Percentiles rank a stretch among this genome's conserved stretches.
These are phyloP conservation scores for Colletotrichum nymphaeae DNA, from an alignment of 2,329 filamentous ascomycete genomes.

Conservation along the genomic window DNA sequence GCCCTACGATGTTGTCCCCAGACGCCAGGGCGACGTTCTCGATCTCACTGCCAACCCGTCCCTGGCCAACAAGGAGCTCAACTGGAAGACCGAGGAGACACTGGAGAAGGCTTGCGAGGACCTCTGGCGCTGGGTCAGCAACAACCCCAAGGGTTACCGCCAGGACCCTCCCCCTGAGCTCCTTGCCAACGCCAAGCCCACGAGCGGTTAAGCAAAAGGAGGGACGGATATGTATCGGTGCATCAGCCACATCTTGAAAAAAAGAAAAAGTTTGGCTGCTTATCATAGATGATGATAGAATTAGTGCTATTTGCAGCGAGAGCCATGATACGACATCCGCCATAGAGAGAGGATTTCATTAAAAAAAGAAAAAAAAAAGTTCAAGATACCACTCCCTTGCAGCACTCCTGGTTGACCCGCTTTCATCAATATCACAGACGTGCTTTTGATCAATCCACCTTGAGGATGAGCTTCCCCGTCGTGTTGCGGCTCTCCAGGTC, in stretches of 20 bases:
- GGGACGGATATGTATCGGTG: neutral
- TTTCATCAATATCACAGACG: neutral
- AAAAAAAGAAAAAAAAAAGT: constrained; percentile 2
- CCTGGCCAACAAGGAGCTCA: constrained; percentile 87
- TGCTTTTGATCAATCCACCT: constrained; percentile 57
- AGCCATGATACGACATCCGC: constrained; percentile 24
- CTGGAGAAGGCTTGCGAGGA: constrained; percentile 95
- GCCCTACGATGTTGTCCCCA: constrained; percentile 85
- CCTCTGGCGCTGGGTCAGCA: constrained; percentile 96
- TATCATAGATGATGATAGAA: constrained; percentile 24
- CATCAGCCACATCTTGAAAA: neutral
- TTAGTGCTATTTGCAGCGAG: constrained; percentile 29
- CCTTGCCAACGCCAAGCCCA: constrained; percentile 69
- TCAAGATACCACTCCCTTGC: neutral
- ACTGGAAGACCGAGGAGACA: constrained; percentile 91
- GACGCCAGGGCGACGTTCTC: constrained; percentile 89
- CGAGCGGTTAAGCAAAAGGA: constrained; percentile 13
- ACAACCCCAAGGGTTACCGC: constrained; percentile 95
- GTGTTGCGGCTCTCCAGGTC: constrained; percentile 87
- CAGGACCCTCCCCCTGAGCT: constrained; percentile 90
- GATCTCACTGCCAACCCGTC: constrained; percentile 93
- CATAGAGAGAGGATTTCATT: constrained; percentile 17
- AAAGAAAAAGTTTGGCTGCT: neutral
- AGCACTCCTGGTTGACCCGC: neutral
- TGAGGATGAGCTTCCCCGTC: constrained; percentile 84